phyloP scores from a whole-genome alignment of 345 rosid species.

The Alliaria petiolata region DNA sequence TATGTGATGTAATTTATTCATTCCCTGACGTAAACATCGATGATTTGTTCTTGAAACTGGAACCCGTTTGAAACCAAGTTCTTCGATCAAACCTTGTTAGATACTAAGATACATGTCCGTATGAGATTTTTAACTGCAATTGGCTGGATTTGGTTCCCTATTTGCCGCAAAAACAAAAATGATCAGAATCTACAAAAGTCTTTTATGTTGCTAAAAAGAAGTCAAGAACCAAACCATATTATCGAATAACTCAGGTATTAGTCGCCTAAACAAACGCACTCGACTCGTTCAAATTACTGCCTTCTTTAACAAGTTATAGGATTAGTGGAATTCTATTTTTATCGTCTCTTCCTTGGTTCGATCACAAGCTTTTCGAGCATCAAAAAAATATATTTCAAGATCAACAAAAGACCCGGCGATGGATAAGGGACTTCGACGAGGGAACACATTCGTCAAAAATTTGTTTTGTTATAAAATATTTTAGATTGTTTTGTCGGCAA shows the following conservation, averaged over 20 bases:
- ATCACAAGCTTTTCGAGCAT: not conserved
- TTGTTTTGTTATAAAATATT: not conserved
- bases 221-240: no score
- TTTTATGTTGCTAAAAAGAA: no score
- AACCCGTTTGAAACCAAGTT: no score
- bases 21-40: not conserved
- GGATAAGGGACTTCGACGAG: not conserved
- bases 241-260: no score
- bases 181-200: no score
- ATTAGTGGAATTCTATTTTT: not conserved
- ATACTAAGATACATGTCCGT: no score
- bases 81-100: no score
- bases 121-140: no score
- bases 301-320: not conserved
- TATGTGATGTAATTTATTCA: not conserved
- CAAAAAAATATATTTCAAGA: not conserved
- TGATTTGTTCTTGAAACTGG: no score
- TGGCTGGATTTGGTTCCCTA: no score
- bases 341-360: not conserved
- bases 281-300: not conserved
- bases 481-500: not conserved
- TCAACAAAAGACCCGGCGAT: constrained; percentile 8
- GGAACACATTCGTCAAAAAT: constrained; percentile 1
- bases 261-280: no score
- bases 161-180: no score